Conservation (phyloP, 2,329 filamentous ascomycete species). For the Sporothrix phasma region DNA sequence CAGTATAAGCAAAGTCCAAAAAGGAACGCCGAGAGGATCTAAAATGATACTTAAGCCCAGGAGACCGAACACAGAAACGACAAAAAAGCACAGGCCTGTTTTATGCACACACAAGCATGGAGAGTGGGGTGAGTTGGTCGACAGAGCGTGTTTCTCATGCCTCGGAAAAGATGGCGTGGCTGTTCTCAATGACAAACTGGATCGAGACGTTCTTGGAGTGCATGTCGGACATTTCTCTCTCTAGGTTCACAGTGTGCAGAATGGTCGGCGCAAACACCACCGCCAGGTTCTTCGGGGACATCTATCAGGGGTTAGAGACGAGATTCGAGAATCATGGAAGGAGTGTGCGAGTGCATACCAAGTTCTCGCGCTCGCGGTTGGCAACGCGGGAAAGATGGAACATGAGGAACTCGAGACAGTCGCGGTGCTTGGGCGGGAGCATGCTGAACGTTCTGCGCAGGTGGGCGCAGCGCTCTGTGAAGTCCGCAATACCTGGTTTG, state of each 20-base stretch:
- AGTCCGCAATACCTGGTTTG: constrained; percentile 50
- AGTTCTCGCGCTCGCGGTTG: constrained; percentile 69
- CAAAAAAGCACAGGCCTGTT: background rate
- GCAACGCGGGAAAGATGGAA: constrained; percentile 88
- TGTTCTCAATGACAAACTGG: constrained; percentile 88
- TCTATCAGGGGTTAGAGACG: constrained; percentile 38
- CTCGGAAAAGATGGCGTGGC: constrained; percentile 65
- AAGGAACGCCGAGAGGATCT: background rate
- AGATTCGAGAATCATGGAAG: background rate
- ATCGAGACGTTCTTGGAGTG: constrained; percentile 85
- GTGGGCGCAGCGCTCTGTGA: constrained; percentile 57
- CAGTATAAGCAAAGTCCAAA: background rate
- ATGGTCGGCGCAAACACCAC: constrained; percentile 98
- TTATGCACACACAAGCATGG: constrained; percentile 9
- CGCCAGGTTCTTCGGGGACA: constrained; percentile 92
- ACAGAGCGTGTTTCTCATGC: constrained; percentile 14
- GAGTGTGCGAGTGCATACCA: constrained; percentile 45
- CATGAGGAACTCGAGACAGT: constrained; percentile 86
- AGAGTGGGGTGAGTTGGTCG: background rate
- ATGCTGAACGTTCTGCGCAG: constrained; percentile 65
- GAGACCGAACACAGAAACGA: background rate
- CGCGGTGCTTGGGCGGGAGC: constrained; percentile 73
- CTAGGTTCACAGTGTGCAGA: constrained; percentile 81
- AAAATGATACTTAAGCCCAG: background rate
- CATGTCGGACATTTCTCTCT: constrained; percentile 94